Evolutionary conservation across 768 basidiomycete genomes (phyloP), one percentile per base, ranked within the genome.

Genomic region (Phylloporus arenicola): DNA sequence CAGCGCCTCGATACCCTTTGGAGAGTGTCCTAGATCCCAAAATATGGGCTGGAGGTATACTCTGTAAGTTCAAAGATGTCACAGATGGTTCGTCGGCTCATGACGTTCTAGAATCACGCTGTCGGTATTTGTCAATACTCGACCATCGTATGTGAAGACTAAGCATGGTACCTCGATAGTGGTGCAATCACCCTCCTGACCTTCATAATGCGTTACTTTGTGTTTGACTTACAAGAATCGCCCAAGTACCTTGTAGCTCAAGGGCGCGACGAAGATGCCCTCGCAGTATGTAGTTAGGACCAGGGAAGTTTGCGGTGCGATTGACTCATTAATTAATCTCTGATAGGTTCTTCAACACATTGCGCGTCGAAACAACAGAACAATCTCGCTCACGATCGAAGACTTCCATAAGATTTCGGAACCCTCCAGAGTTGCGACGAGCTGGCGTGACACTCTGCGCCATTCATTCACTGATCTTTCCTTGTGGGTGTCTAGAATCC

Each of bases 41-140:
- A 83, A 83, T 54, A 79, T 77, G 74, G 82, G 82, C 11, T 83
- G 81, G 81, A 69, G 81, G 62, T 82, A 81, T 59, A 72, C 73
- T 19, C 64, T 77, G 72, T 79, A 63, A 2, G 60, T 56, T 11
- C 17, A 27, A 52, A 9, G 4, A 0, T 31, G 29, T 22, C 16
- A 17, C 30, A 25, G 25, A 2, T 22, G 35, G 33, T 34, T 41
- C 47, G 17, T 34, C 31, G 4, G 29, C 16, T 56, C 29, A 58
- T 31, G 5, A 2, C 16, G 16, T 41, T 39, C 24, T 50, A 76
- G 75, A 38, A 71, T 68, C 55, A 71, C 68, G n/a, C 60, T 77
- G 75, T 75, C 48, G 59, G 70, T 52, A 17, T 51, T 6, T 11
- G 4, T 54, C 50, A 25, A 47, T 30, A 6, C 38, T 47, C 51